Evolutionary conservation across 352 stramenopile genomes (phyloP).

Genomic region (Albugo laibachii): DNA sequence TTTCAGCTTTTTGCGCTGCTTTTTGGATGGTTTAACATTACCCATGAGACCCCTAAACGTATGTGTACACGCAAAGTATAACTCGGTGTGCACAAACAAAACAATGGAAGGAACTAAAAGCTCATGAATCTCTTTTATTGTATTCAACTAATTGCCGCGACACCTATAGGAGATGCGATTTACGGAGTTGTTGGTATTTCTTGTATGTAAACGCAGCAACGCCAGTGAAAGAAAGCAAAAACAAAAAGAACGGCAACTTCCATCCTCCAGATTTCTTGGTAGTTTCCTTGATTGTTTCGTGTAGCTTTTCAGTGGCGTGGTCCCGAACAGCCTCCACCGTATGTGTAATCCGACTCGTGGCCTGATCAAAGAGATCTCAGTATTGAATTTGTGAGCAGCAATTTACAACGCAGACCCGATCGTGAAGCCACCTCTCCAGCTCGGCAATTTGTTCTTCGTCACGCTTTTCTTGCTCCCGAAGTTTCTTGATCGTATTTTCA

Average conservation of each 20-base stretch:
- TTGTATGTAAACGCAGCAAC: constrained; percentile 48
- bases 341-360: constrained; percentile 23
- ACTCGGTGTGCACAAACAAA: not conserved
- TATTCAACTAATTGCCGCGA: not conserved
- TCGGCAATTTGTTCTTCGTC: constrained; percentile 49
- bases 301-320: constrained; percentile 44
- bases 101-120: not conserved
- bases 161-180: constrained; percentile 66
- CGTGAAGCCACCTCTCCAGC: constrained; percentile 45
- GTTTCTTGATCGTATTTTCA: constrained; percentile 63
- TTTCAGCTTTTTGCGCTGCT: constrained; percentile 58
- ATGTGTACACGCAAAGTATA: not conserved
- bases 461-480: constrained; percentile 41
- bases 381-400: not conserved
- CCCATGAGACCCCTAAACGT: constrained; percentile 13
- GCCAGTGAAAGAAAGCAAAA: constrained; percentile 42
- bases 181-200: constrained; percentile 77
- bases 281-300: constrained; percentile 48
- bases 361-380: not conserved
- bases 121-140: not conserved
- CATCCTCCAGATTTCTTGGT: constrained; percentile 51
- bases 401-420: constrained; percentile 8
- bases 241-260: constrained; percentile 68
- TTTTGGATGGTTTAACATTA: constrained; percentile 46
- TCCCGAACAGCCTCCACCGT: constrained; percentile 37